Base-by-base conservation (phyloP, 2,329 filamentous ascomycete genomes). In the Stachybotrys echinatus region DNA sequence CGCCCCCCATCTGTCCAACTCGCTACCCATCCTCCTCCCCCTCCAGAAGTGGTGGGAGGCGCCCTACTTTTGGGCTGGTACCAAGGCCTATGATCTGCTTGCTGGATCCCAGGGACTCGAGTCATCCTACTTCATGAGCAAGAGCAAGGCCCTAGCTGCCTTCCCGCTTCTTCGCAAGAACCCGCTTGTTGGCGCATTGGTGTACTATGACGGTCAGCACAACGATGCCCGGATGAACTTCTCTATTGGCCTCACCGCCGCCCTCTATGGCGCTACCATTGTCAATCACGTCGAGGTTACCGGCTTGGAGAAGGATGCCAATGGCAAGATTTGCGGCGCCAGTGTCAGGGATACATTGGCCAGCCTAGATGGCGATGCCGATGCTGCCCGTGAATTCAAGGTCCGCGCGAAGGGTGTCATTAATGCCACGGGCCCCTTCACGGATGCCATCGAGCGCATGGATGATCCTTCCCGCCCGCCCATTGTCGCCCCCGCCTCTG, bases 161-260 rank as follows among this genome's bases (percentile, higher is more conserved):
- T 92, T 92, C 61, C 88, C 88, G 20, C 87, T 91, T 80, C 71
- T 94, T 57, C 87, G 85, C 68, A 84, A 81, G 61, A 82, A 88
- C 48, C 83, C 83, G 54, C 73, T 92, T 17, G 79, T 90, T 48
- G 88, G 89, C 56, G 88, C 88, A 31, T 73, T 92, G 61, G 88
- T 92, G 37, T 94, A 94, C 76, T 92, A 92, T 65, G 86, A 94
- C 71, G 88, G 88, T 54, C 88, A 88, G 50, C 89, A 92, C 74
- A 92, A 94, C 64, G 88, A 94, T 65, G 90, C 88, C 22, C 83
- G 88, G 54, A 94, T 92, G 88, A 92, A 92, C 65, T 84, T 92
- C 43, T 89, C 87, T 10, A 77, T 94, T 45, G 88, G 87, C 20
- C 84, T 90, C 75, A 92, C 88, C 7, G 88, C 88, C 48, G 84